Evolutionary conservation across 108 stramenopile species (phyloP), one percentile per base, ranked within the genome.

Genomic region (Fistulifera solaris): DNA sequence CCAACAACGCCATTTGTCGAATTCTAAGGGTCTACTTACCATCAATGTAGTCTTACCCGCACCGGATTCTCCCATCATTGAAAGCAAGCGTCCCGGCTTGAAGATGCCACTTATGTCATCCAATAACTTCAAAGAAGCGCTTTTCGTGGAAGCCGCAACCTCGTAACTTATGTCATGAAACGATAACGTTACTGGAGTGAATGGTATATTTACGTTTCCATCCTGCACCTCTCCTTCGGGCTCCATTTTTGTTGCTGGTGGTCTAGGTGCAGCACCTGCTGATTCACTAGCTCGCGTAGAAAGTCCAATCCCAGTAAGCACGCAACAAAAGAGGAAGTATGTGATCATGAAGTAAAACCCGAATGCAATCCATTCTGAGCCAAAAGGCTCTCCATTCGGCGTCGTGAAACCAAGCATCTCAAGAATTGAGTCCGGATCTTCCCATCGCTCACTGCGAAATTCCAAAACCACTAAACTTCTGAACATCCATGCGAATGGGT

Each of bases 141-240:
- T 64, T 27, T 75, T 68, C 17, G 72, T 77, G 14, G 84, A 85
- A 45, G 80, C 67, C 52, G 56, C 65, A 11, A 86, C 85, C 23
- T 86, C 81, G 52, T 82, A 82, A 21, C 66, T 68, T 18, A 86
- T 64, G 5, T 80, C 66, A 22, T 82, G 71, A 70, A 86, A 86
- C 17, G 76, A 71, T 18, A 86, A 53, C 10, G 80, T 73, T 14
- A 78, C 77, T 8, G 84, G 84, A 22, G 59, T 77, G 47, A 85
- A 85, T 1, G 80, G 72, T 40, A 81, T 75, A 23, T 54, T 62
- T 12, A 81, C 54, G 28, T 62, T 46, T 38, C 56, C 62, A 8
- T 38, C 28, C 13, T 17, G 14, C 1, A 8, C 8, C 3, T 25
- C 13, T 14, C 15, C 18, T 35, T 17, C 14, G 2, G 27, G 13